These are phyloP conservation scores for Penicillium pulvis DNA, from an alignment of 495 filamentous ascomycete species.

Conservation along the genomic window DNA sequence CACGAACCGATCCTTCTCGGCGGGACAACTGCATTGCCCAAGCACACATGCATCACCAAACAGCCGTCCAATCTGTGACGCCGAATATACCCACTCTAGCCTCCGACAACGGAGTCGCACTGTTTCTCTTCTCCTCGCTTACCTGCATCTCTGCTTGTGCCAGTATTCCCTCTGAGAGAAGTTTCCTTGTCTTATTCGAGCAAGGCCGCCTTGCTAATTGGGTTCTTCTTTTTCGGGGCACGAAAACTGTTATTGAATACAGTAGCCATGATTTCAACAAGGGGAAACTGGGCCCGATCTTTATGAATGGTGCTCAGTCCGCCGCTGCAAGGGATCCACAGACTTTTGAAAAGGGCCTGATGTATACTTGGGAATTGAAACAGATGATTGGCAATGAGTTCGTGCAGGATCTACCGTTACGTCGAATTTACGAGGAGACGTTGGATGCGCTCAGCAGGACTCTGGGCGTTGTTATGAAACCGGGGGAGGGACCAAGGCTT, in stretches of 20 bases:
- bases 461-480: conserved; percentile 12
- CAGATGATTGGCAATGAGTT: conserved; percentile 12
- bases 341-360: conserved; percentile 14
- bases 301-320: conserved; percentile 7
- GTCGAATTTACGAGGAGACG: conserved; percentile 12
- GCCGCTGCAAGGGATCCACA: conserved; percentile 8
- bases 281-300: conserved; percentile 16
- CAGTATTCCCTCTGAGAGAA: conserved; percentile 12
- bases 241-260: conserved; percentile 34
- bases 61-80: conserved; percentile 2
- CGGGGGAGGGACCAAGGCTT: conserved; percentile 9
- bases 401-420: not conserved
- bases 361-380: conserved; percentile 18
- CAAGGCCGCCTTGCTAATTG: conserved; percentile 41
- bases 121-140: conserved; percentile 32
- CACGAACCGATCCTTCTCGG: not conserved
- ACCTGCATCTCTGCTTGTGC: conserved; percentile 29
- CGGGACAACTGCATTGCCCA: conserved; percentile 1
- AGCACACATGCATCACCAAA: conserved; percentile 7
- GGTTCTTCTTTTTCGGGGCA: conserved; percentile 42
- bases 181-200: conserved; percentile 40
- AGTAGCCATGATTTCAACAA: conserved; percentile 11
- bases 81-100: conserved; percentile 1
- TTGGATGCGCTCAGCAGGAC: conserved; percentile 15
- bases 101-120: not conserved